phyloP scores from a whole-genome alignment of 352 stramenopile species.

The Phytopythium sindhum region DNA sequence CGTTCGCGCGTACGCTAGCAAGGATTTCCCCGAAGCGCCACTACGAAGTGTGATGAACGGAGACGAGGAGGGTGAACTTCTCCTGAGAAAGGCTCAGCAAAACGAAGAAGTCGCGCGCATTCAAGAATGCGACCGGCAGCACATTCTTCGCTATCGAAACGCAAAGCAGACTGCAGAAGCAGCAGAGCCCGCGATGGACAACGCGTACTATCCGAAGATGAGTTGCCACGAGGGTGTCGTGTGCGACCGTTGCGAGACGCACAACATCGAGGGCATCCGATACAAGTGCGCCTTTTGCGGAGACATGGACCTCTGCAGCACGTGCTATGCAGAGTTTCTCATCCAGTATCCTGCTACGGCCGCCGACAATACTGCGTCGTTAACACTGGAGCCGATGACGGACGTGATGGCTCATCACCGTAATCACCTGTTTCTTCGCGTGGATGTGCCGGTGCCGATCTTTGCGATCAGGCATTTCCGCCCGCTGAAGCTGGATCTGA shows the following conservation, averaged over 20 bases:
- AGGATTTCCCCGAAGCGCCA: slow-evolving; percentile 28
- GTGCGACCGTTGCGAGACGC: slow-evolving; percentile 63
- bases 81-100: slow-evolving; percentile 9
- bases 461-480: slow-evolving; percentile 56
- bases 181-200: background rate
- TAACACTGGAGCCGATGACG: background rate
- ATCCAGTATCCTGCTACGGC: slow-evolving; percentile 11
- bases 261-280: slow-evolving; percentile 47
- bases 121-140: slow-evolving; percentile 18
- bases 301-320: slow-evolving; percentile 67
- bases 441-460: slow-evolving; percentile 61
- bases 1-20: slow-evolving; percentile 44
- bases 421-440: slow-evolving; percentile 62
- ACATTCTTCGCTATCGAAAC: slow-evolving; percentile 11
- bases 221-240: slow-evolving; percentile 61
- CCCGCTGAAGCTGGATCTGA: slow-evolving; percentile 20
- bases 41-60: slow-evolving; percentile 22
- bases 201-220: slow-evolving; percentile 45
- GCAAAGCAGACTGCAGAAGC: background rate
- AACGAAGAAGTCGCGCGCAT: slow-evolving; percentile 19
- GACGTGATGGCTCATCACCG: slow-evolving; percentile 33
- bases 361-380: slow-evolving; percentile 9
- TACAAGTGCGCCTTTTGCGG: slow-evolving; percentile 76
- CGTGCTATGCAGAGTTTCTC: slow-evolving; percentile 53
- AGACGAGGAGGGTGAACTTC: slow-evolving; percentile 9